phyloP scores from a whole-genome alignment of 2,329 filamentous ascomycete genomes.

The Alternaria triticimaculans region DNA sequence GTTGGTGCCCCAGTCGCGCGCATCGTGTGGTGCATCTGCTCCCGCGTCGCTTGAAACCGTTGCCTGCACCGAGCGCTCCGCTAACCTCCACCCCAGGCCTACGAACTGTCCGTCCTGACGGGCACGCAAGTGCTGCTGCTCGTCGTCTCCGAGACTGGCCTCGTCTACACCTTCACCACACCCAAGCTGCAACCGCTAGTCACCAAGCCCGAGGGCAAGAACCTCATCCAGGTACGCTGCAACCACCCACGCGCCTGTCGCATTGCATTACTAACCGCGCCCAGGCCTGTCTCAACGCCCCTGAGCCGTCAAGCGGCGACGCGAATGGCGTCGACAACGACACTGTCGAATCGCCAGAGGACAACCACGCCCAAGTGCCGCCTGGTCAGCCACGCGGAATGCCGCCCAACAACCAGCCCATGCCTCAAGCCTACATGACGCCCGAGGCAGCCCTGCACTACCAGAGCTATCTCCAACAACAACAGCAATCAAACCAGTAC shows the following conservation, averaged over 20 bases:
- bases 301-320: constrained; percentile 81
- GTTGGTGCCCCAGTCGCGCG: constrained; percentile 44
- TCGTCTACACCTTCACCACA: constrained; percentile 98
- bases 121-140: constrained; percentile 96
- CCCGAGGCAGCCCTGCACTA: constrained; percentile 78
- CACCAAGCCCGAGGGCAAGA: constrained; percentile 98
- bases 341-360: constrained; percentile 86
- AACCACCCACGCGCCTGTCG: constrained; percentile 4
- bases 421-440: constrained; percentile 69
- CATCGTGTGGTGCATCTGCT: constrained; percentile 12
- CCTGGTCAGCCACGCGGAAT: constrained; percentile 72
- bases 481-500: constrained; percentile 67
- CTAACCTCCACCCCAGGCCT: constrained; percentile 69
- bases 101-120: constrained; percentile 95
- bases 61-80: constrained; percentile 19
- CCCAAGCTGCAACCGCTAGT: constrained; percentile 98
- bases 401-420: constrained; percentile 68
- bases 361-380: constrained; percentile 79
- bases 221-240: constrained; percentile 87
- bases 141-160: constrained; percentile 94
- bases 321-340: constrained; percentile 65
- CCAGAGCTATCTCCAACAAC: constrained; percentile 76
- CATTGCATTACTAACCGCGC: constrained; percentile 43
- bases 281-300: constrained; percentile 96
- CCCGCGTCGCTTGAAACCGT: constrained; percentile 42